phyloP scores from a whole-genome alignment of 1,284 basidiomycete genomes.

The Cutaneotrichosporon arboriforme region DNA sequence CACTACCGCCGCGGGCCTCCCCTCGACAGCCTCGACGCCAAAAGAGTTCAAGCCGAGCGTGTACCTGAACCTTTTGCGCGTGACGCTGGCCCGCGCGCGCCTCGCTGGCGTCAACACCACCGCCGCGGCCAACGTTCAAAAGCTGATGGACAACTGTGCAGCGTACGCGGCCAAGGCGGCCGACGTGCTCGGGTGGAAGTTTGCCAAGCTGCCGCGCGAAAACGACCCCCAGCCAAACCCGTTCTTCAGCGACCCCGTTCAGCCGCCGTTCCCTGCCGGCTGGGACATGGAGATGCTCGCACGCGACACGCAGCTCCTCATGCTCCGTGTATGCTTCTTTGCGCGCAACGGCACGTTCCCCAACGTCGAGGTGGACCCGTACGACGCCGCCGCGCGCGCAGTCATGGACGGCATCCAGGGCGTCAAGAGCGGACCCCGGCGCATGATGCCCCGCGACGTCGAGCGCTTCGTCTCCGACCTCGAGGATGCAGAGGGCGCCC shows the following conservation, averaged over 20 bases:
- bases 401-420: conserved; percentile 8
- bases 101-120: conserved; percentile 33
- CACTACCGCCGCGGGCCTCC: conserved; percentile 32
- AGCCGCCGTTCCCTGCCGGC: conserved; percentile 29
- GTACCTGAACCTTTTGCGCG: conserved; percentile 26
- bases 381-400: conserved; percentile 13
- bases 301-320: conserved; percentile 19
- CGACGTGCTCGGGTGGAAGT: conserved; percentile 31
- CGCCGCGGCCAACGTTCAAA: conserved; percentile 32
- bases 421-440: conserved; percentile 13
- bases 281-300: conserved; percentile 42
- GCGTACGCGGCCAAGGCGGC: conserved; percentile 36
- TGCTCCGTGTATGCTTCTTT: conserved; percentile 28
- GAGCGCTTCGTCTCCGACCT: conserved; percentile 31
- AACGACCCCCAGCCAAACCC: conserved; percentile 8
- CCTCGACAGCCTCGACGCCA: conserved; percentile 24
- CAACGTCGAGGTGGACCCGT: conserved; percentile 12
- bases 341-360: conserved; percentile 9
- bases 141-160: conserved; percentile 37
- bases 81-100: conserved; percentile 31
- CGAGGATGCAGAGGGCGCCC: conserved; percentile 27
- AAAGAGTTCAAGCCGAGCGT: conserved; percentile 35
- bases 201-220: conserved; percentile 15
- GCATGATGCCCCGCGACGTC: conserved; percentile 23
- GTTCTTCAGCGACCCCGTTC: conserved; percentile 8